Evolutionary conservation across 2,329 filamentous ascomycete genomes (phyloP).

Genomic region (Phyllosticta paracitricarpa): DNA sequence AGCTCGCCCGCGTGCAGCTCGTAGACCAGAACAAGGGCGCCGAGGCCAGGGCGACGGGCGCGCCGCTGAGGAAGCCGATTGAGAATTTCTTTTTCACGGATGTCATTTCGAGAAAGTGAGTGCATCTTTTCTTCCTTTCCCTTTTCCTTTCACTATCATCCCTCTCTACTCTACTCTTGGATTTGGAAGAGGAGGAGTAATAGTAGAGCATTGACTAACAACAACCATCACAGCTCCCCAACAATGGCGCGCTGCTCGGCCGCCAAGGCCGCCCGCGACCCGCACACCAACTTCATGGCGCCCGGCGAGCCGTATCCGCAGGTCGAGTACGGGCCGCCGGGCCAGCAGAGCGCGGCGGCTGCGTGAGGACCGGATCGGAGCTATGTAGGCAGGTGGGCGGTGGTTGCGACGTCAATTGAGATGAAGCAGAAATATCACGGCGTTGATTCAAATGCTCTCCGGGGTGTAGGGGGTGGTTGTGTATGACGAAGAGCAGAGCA

Average conservation of each 20-base stretch:
- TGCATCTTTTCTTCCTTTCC: conserved; percentile 12
- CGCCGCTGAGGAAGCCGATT: conserved; percentile 72
- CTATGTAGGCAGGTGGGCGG: not conserved
- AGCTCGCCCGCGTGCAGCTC: conserved; percentile 84
- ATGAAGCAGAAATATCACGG: too few species aligned
- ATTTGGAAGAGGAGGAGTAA: too few species aligned
- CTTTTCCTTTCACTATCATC: too few species aligned
- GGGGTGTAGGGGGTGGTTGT: too few species aligned
- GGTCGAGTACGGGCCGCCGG: conserved; percentile 29
- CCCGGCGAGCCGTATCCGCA: conserved; percentile 35
- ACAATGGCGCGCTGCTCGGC: conserved; percentile 98
- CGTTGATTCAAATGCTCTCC: too few species aligned
- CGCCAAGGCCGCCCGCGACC: conserved; percentile 59
- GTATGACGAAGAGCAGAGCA: too few species aligned
- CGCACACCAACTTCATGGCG: conserved; percentile 42
- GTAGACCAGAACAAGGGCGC: conserved; percentile 92
- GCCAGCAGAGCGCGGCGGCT: conserved; percentile 7
- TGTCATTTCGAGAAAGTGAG: conserved; percentile 87
- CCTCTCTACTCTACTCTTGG: not conserved
- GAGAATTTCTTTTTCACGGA: conserved; percentile 99
- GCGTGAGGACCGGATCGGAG: conserved; percentile 3
- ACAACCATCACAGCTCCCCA: conserved; percentile 57
- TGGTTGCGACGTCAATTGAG: not conserved
- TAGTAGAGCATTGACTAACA: conserved; percentile 11
- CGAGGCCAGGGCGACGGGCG: conserved; percentile 49